A percentile compares a stretch with the other conserved stretches of the same genome.
Evolutionary conservation across 2,329 filamentous ascomycete genomes (phyloP).

Genomic region (Aspergillus sojae): DNA sequence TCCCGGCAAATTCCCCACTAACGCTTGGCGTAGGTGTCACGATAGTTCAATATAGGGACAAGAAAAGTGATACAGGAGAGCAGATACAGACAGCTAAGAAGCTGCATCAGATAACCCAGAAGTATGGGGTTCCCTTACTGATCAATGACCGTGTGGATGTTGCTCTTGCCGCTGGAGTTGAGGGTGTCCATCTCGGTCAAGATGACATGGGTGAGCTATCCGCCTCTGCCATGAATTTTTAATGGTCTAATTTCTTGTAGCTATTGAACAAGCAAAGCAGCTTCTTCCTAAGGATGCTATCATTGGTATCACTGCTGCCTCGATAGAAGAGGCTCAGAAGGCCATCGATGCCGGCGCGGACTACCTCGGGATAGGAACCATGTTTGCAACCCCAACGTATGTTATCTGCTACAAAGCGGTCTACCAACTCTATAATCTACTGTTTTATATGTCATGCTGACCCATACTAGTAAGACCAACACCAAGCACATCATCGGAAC

Average conservation of each 20-base stretch:
- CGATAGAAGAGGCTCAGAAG: slow-evolving; percentile 68
- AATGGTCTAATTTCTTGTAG: slow-evolving; percentile 39
- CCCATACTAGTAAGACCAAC: slow-evolving; percentile 70
- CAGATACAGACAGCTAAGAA: slow-evolving; percentile 71
- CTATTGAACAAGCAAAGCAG: slow-evolving; percentile 65
- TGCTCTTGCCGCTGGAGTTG: slow-evolving; percentile 78
- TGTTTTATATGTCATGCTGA: slow-evolving; percentile 7
- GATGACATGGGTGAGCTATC: slow-evolving; percentile 75
- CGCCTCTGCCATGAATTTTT: not conserved
- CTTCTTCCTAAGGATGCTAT: slow-evolving; percentile 77
- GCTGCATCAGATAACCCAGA: slow-evolving; percentile 71
- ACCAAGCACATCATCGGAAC: slow-evolving; percentile 80
- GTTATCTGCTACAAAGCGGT: slow-evolving; percentile 25
- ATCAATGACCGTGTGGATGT: slow-evolving; percentile 95
- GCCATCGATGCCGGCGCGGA: slow-evolving; percentile 79
- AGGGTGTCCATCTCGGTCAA: slow-evolving; percentile 93
- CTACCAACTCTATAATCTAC: not conserved
- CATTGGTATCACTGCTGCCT: slow-evolving; percentile 85
- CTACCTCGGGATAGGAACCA: slow-evolving; percentile 88
- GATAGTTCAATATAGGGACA: slow-evolving; percentile 89
- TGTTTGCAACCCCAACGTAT: slow-evolving; percentile 82
- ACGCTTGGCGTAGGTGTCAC: slow-evolving; percentile 60
- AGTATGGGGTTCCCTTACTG: slow-evolving; percentile 73
- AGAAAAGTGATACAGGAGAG: slow-evolving; percentile 72
- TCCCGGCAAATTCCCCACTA: slow-evolving; percentile 6